Percentiles rank a stretch among this genome's conserved stretches.
These are phyloP conservation scores for Phytopythium delawarense DNA, from an alignment of 352 stramenopile genomes.

Conservation along the genomic window DNA sequence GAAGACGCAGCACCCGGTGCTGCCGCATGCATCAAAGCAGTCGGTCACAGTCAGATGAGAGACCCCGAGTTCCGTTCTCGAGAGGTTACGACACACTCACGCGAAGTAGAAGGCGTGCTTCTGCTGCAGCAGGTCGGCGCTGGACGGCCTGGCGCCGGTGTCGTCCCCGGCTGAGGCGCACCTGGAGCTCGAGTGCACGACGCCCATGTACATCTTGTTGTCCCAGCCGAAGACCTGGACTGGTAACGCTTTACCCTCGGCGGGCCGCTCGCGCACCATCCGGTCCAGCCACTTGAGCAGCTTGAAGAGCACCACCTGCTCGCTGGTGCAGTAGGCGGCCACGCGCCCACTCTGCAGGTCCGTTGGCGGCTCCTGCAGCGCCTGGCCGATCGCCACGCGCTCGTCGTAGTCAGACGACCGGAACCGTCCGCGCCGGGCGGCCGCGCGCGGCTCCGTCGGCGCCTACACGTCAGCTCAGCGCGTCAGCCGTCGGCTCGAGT, in stretches of 20 bases:
- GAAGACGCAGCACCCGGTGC: slow-evolving; percentile 67
- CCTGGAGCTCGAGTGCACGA: slow-evolving; percentile 47
- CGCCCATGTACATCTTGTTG: slow-evolving; percentile 69
- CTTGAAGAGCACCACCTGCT: slow-evolving; percentile 69
- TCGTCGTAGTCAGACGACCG: slow-evolving; percentile 37
- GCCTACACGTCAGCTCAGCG: neutral
- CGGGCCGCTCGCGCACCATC: slow-evolving; percentile 12
- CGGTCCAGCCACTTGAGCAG: slow-evolving; percentile 66
- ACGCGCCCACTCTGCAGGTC: slow-evolving; percentile 43
- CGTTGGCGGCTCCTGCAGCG: slow-evolving; percentile 29
- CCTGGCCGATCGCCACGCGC: slow-evolving; percentile 24
- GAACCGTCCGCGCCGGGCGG: slow-evolving; percentile 14
- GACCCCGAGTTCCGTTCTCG: too few species aligned
- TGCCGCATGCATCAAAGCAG: slow-evolving; percentile 13
- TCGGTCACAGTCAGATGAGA: neutral
- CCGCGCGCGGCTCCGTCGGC: slow-evolving; percentile 10
- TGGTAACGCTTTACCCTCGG: slow-evolving; percentile 4
- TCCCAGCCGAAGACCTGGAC: slow-evolving; percentile 28
- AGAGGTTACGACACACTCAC: slow-evolving; percentile 16
- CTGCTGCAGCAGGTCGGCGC: slow-evolving; percentile 20
- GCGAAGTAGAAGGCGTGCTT: slow-evolving; percentile 76
- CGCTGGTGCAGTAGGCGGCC: slow-evolving; percentile 65
- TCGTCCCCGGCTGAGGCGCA: neutral
- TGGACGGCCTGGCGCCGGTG: slow-evolving; percentile 4
- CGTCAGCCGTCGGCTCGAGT: neutral